These are phyloP conservation scores for Pterocarpus macrocarpus DNA, from an alignment of 306 rosid species.

Conservation along the genomic window DNA sequence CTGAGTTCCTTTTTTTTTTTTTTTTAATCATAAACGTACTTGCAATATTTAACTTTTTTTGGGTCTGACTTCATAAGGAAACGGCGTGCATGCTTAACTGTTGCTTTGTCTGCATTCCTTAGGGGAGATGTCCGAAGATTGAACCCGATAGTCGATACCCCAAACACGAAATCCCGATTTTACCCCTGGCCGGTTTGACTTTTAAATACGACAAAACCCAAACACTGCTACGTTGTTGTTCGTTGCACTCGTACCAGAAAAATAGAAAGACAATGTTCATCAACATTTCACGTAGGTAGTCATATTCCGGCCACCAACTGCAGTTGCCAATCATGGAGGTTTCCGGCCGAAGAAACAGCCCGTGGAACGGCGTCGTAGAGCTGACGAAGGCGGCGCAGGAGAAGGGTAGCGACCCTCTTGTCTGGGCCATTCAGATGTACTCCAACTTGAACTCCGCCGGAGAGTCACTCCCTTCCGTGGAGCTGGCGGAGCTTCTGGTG, in stretches of 20 bases:
- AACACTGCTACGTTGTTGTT: background rate
- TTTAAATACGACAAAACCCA: slow-evolving; percentile 1
- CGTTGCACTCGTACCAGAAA: background rate
- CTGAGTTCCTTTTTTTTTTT: too few species aligned
- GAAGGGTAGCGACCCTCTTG: slow-evolving; percentile 82
- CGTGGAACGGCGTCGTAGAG: slow-evolving; percentile 71
- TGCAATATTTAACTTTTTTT: too few species aligned
- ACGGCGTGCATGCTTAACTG: too few species aligned
- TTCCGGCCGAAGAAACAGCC: slow-evolving; percentile 31
- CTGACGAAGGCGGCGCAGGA: slow-evolving; percentile 80
- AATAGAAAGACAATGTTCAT: background rate
- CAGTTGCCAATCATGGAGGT: slow-evolving; percentile 54
- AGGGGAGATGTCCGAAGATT: too few species aligned
- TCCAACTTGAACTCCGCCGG: slow-evolving; percentile 80
- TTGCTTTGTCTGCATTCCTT: too few species aligned
- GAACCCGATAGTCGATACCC: background rate
- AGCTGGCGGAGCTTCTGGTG: slow-evolving; percentile 78
- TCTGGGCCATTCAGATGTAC: slow-evolving; percentile 83
- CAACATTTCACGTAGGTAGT: background rate
- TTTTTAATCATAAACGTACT: too few species aligned
- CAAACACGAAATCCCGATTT: background rate
- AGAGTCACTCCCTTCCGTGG: slow-evolving; percentile 75
- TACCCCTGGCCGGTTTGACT: background rate
- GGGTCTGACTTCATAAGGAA: too few species aligned
- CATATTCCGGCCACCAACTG: background rate